A percentile compares a stretch with the other conserved stretches of the same genome.
phyloP scores from a whole-genome alignment of 2,329 filamentous ascomycete species.

The Botryosphaeria dothidea region DNA sequence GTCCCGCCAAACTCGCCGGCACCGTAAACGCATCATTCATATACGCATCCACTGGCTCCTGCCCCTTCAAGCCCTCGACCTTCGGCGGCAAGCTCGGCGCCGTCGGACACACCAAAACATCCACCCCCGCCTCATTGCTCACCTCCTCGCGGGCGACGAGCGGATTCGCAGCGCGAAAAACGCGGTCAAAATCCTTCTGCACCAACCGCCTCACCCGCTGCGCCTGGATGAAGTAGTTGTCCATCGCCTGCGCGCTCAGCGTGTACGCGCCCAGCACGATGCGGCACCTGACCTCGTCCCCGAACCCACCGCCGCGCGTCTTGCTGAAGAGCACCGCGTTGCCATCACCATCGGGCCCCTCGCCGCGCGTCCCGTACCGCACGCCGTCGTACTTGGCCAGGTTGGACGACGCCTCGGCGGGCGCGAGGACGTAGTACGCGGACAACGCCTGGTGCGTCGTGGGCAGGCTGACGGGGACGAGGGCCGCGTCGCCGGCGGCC shows the following conservation, averaged over 20 bases:
- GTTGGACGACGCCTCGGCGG: conserved; percentile 93
- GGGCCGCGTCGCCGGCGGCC: conserved; percentile 64
- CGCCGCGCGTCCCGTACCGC: conserved; percentile 72
- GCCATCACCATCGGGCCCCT: conserved; percentile 57
- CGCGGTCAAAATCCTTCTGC: conserved; percentile 79
- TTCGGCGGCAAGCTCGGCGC: conserved; percentile 74
- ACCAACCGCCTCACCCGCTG: conserved; percentile 84
- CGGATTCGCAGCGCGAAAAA: conserved; percentile 71
- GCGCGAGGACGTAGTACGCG: conserved; percentile 93
- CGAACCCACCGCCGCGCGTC: conserved; percentile 74
- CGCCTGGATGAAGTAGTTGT: conserved; percentile 96
- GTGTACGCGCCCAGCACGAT: conserved; percentile 90
- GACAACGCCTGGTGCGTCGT: conserved; percentile 82
- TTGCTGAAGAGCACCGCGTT: conserved; percentile 64
- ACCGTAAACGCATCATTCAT: conserved; percentile 96
- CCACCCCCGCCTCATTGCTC: conserved; percentile 52
- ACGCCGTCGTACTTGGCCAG: conserved; percentile 96
- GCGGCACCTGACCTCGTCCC: conserved; percentile 79
- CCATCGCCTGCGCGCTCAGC: conserved; percentile 83
- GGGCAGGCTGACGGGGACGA: conserved; percentile 78
- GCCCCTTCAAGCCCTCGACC: conserved; percentile 48
- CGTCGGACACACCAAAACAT: conserved; percentile 86
- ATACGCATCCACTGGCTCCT: conserved; percentile 67
- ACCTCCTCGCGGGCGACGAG: conserved; percentile 50
- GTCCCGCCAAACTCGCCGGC: conserved; percentile 85